phyloP scores from a whole-genome alignment of 768 basidiomycete species.

The Russula earlei region DNA sequence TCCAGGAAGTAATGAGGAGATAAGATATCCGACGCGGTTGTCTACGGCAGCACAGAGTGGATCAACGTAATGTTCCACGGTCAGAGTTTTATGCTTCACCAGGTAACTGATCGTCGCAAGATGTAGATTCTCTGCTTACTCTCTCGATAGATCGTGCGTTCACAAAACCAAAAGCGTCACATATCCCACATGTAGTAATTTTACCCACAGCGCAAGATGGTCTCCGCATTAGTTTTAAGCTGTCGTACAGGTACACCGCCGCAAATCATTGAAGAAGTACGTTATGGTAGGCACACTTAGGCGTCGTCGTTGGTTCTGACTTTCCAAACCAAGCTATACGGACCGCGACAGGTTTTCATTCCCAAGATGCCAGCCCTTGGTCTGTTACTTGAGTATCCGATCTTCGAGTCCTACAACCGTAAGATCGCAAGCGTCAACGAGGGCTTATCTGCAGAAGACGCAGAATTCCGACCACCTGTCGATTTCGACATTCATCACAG shows the following conservation, averaged over 20 bases:
- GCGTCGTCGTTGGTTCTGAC: not conserved
- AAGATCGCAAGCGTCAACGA: constrained; percentile 42
- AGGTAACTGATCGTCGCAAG: constrained; percentile 44
- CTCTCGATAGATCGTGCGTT: constrained; percentile 39
- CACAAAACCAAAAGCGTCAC: constrained; percentile 7
- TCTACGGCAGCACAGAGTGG: constrained; percentile 92
- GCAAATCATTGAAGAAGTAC: constrained; percentile 63
- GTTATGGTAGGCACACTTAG: not conserved
- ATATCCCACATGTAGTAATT: constrained; percentile 16
- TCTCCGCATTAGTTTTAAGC: constrained; percentile 71
- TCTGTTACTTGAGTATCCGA: constrained; percentile 79
- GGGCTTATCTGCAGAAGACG: constrained; percentile 42
- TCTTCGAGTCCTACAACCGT: constrained; percentile 71
- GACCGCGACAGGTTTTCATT: constrained; percentile 65
- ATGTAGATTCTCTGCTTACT: not conserved
- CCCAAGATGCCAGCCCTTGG: constrained; percentile 97
- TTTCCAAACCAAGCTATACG: constrained; percentile 50
- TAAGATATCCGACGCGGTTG: constrained; percentile 76
- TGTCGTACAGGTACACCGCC: constrained; percentile 69
- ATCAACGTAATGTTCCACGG: constrained; percentile 89
- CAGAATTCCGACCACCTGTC: constrained; percentile 61
- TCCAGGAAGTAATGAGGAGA: not conserved
- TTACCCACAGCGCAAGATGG: constrained; percentile 90
- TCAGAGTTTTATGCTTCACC: constrained; percentile 98
- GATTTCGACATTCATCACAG: constrained; percentile 61